Conservation (phyloP, 176 grass and related monocot genomes). For the Raddia distichophylla region DNA sequence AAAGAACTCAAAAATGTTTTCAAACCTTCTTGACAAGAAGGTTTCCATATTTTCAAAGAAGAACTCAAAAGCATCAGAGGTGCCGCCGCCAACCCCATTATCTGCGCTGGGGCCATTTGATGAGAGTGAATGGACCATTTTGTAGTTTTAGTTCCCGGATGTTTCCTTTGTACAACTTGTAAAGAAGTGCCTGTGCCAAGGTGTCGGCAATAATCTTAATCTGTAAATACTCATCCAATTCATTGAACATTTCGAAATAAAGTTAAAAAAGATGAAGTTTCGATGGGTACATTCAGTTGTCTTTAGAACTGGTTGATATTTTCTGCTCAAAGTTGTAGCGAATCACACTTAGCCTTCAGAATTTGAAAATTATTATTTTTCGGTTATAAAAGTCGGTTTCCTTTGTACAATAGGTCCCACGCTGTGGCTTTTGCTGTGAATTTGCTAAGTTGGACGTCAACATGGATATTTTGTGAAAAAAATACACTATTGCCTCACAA, state of each 20-base stretch:
- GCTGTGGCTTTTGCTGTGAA: too few relatives aligned
- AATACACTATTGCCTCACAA: too few relatives aligned
- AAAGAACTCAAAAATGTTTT: slow-evolving; percentile 52
- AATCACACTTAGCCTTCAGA: too few relatives aligned
- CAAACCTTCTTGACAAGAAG: slow-evolving; percentile 59
- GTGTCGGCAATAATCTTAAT: slow-evolving; percentile 29
- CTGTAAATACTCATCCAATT: slow-evolving; percentile 56
- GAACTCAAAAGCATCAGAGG: slow-evolving; percentile 44
- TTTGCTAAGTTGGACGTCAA: too few relatives aligned
- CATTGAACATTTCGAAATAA: slow-evolving; percentile 44
- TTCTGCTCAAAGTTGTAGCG: too few relatives aligned
- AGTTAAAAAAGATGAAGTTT: not conserved
- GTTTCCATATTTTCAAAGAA: slow-evolving; percentile 67
- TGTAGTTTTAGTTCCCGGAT: slow-evolving; percentile 45
- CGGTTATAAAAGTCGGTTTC: too few relatives aligned
- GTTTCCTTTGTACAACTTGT: slow-evolving; percentile 41
- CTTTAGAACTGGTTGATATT: too few relatives aligned
- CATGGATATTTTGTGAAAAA: too few relatives aligned
- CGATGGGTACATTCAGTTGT: not conserved
- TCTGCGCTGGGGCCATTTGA: slow-evolving; percentile 43
- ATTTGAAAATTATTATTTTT: too few relatives aligned
- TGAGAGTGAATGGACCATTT: slow-evolving; percentile 64
- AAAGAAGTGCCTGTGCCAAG: slow-evolving; percentile 25
- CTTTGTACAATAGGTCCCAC: too few relatives aligned
- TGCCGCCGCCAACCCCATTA: not conserved